Base-by-base conservation (phyloP, 177 flowering plant species). In the Vitis hybrid region DNA sequence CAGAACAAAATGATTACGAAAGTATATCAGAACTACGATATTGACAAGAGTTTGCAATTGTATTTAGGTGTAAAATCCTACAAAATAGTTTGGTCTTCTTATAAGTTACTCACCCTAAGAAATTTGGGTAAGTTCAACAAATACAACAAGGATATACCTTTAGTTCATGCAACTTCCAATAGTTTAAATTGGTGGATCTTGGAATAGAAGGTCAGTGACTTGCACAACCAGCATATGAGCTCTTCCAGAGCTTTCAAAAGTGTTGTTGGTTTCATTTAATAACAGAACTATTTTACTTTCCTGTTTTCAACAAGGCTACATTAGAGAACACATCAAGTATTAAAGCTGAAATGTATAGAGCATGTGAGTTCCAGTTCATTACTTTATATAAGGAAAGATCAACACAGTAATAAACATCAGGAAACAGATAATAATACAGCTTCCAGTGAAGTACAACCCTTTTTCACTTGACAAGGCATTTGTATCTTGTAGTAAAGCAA, bases 361-460 rank as follows among this genome's bases (percentile, higher is more conserved):
- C 2, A 33, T 58, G 57, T 52, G 18, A 18, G 26, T 45, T 51
- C 15, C 21, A 51, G 52, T 55, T 48, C 22, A 48, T 75, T 85
- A 93, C 99, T 84, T 93, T 96, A 72, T 96, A 96, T 8, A 89
- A 79, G 13, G 97, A 89, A 31, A 96, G 78, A 75, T 96, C 99
- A 64, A 90, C 90, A 76, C 98, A 93, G 51, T 82, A 67, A 70
- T 82, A 94, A 62, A 86, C 90, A 73, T 78, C 80, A 39, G 96
- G 96, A 66, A 89, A 22, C 69, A 71, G 80, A 71, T 64, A 96
- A 72, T 64, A 92, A 56, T 49, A 81, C 83, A 69, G 91, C 91
- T 80, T 92, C 95, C 67, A 86, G 57, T 64, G 84, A 82, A 52
- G 74, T 22, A 60, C 65, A 69, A 10, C 81, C 83, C 45, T 72